A percentile compares a stretch with the other conserved stretches of the same genome.
Conservation (phyloP, 2,329 filamentous ascomycete genomes). For the Diaporthe sp. region DNA sequence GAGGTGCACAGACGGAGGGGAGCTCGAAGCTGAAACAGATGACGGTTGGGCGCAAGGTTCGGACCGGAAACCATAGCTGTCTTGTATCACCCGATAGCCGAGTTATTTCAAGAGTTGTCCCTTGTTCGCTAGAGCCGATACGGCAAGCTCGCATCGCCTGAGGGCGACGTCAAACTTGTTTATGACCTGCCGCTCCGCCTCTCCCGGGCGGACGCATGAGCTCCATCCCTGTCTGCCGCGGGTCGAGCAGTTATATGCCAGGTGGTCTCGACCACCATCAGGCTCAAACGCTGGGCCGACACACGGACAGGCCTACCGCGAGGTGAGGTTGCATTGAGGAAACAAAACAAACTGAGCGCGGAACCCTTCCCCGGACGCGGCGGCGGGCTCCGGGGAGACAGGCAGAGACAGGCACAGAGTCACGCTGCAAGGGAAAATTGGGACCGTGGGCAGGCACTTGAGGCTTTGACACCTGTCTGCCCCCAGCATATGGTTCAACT, state of each 20-base stretch:
- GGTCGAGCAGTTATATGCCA: conserved; percentile 33
- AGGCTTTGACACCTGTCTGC: conserved; percentile 16
- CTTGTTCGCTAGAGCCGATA: conserved; percentile 31
- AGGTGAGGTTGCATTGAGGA: conserved; percentile 29
- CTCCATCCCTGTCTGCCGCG: conserved; percentile 16
- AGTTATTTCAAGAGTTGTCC: conserved; percentile 28
- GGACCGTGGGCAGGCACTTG: conserved; percentile 15
- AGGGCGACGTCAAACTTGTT: conserved; percentile 28
- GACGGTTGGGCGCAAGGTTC: conserved; percentile 36
- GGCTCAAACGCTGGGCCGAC: conserved; percentile 35
- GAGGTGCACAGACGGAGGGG: conserved; percentile 40
- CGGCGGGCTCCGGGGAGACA: conserved; percentile 22
- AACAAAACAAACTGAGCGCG: conserved; percentile 36
- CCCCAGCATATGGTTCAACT: conserved; percentile 20
- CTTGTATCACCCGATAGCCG: conserved; percentile 35
- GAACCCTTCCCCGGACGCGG: conserved; percentile 26
- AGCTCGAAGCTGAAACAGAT: conserved; percentile 36
- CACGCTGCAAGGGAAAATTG: neutral
- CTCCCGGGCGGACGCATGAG: conserved; percentile 25
- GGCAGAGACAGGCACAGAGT: conserved; percentile 22
- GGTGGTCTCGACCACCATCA: conserved; percentile 33
- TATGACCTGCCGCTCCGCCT: conserved; percentile 26
- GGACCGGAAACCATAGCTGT: conserved; percentile 35
- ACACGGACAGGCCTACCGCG: conserved; percentile 32
- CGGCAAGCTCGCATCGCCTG: conserved; percentile 25